Evolutionary conservation across 1,139 yeast genomes (phyloP).

Genomic region (Starmera stellimalicola): DNA sequence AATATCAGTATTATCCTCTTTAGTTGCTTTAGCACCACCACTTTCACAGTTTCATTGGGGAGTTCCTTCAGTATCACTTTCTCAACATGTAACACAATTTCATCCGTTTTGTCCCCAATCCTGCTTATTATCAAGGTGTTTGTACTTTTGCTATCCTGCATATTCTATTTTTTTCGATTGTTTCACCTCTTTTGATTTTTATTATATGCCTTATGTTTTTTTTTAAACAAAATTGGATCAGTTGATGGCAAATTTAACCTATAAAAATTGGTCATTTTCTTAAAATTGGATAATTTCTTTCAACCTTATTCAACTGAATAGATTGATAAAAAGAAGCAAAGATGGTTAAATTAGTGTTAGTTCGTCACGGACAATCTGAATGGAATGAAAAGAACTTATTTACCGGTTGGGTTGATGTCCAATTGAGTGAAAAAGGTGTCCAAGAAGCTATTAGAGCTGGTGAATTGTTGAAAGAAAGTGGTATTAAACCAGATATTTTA

Average conservation of each 20-base stretch:
- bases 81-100: too few species aligned
- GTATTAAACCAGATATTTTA: conserved; percentile 75
- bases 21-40: not conserved
- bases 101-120: too few species aligned
- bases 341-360: conserved; percentile 67
- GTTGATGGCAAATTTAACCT: too few species aligned
- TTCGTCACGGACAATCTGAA: conserved; percentile 98
- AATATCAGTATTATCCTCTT: too few species aligned
- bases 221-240: too few species aligned
- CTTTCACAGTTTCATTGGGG: too few species aligned
- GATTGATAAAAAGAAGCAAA: conserved; percentile 1
- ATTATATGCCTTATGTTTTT: not conserved
- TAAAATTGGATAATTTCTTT: conserved; percentile 1
- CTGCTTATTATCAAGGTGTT: too few species aligned
- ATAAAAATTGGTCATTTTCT: conserved; percentile 1
- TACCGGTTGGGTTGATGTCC: conserved; percentile 99
- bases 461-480: conserved; percentile 81
- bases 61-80: too few species aligned
- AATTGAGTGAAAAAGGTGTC: conserved; percentile 75
- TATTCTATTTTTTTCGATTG: too few species aligned
- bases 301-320: not conserved
- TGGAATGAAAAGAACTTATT: conserved; percentile 98
- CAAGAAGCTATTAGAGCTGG: conserved; percentile 94
- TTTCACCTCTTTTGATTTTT: too few species aligned
- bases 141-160: too few species aligned